A percentile compares a stretch with the other conserved stretches of the same genome.
phyloP scores from a whole-genome alignment of 2,329 filamentous ascomycete species.

The Aspergillus udagawae region DNA sequence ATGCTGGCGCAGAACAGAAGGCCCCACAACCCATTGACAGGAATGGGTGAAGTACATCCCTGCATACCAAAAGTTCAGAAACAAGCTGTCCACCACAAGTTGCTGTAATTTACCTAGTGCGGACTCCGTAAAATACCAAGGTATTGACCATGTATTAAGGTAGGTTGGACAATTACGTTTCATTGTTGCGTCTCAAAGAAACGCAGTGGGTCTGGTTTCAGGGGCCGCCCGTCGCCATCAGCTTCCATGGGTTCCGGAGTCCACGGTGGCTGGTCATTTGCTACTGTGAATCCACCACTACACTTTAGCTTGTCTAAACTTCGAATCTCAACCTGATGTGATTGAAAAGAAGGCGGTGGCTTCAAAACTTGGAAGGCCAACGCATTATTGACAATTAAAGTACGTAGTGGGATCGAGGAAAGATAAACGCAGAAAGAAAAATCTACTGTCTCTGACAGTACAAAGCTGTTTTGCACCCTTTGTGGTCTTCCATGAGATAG shows the following conservation, averaged over 20 bases:
- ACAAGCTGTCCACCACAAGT: constrained; percentile 7
- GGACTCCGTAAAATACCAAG: not conserved
- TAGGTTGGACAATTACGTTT: constrained; percentile 14
- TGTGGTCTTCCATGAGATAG: not conserved
- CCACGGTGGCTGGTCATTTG: not conserved
- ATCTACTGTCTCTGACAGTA: not conserved
- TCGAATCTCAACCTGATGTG: not conserved
- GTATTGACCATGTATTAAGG: constrained; percentile 6
- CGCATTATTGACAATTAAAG: not conserved
- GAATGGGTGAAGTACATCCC: constrained; percentile 24
- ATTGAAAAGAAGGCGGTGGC: not conserved
- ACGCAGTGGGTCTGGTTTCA: constrained; percentile 26
- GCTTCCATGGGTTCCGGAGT: constrained; percentile 4
- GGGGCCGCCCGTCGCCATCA: constrained; percentile 21
- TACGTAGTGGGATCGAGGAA: not conserved
- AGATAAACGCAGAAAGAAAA: not conserved
- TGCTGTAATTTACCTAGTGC: constrained; percentile 9
- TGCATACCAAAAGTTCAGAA: constrained; percentile 22
- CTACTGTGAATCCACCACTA: not conserved
- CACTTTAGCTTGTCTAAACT: not conserved
- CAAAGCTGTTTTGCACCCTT: not conserved
- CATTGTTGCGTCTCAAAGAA: constrained; percentile 5
- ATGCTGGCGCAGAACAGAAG: constrained; percentile 9
- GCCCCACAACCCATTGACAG: constrained; percentile 21
- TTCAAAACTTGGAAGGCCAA: not conserved